A percentile compares a stretch with the other conserved stretches of the same genome.
phyloP scores from a whole-genome alignment of 2,329 filamentous ascomycete genomes.

The Drechslera avenae region DNA sequence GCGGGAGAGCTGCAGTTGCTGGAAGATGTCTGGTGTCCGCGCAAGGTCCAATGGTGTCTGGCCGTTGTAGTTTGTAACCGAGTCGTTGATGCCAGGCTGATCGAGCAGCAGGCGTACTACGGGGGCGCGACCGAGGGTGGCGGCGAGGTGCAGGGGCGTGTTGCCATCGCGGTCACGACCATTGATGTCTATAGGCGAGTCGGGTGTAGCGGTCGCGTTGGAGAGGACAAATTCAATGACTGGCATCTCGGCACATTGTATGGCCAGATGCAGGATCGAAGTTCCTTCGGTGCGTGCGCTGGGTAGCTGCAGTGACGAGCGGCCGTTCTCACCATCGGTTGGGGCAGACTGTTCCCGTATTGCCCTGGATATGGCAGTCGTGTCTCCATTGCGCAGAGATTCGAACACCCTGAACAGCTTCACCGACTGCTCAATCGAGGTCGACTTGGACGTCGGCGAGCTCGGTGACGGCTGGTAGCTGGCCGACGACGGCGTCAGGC shows the following conservation, averaged over 20 bases:
- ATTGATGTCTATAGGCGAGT: slow-evolving; percentile 81
- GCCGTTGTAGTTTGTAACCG: slow-evolving; percentile 80
- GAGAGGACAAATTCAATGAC: slow-evolving; percentile 96
- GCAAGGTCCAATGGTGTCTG: slow-evolving; percentile 87
- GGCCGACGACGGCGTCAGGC: slow-evolving; percentile 26
- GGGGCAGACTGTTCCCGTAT: slow-evolving; percentile 66
- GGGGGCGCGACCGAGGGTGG: slow-evolving; percentile 76
- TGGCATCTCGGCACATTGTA: slow-evolving; percentile 90
- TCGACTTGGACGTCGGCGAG: slow-evolving; percentile 44
- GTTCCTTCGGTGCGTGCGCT: slow-evolving; percentile 70
- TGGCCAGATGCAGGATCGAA: slow-evolving; percentile 87
- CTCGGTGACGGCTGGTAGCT: slow-evolving; percentile 25
- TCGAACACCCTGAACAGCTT: slow-evolving; percentile 94
- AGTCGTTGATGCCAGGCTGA: slow-evolving; percentile 84
- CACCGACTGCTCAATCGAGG: slow-evolving; percentile 85
- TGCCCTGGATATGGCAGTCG: slow-evolving; percentile 83
- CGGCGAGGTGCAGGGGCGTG: slow-evolving; percentile 87
- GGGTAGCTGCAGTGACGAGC: slow-evolving; percentile 54
- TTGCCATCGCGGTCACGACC: slow-evolving; percentile 92
- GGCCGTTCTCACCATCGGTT: slow-evolving; percentile 59
- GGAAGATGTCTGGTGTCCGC: slow-evolving; percentile 91
- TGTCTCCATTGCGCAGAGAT: slow-evolving; percentile 87
- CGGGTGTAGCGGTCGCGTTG: slow-evolving; percentile 52
- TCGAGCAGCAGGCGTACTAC: slow-evolving; percentile 85
- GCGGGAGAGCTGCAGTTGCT: slow-evolving; percentile 86